These are phyloP conservation scores for Nicotiana tomentosiformis DNA, from an alignment of 257 asterid genomes.

Conservation along the genomic window DNA sequence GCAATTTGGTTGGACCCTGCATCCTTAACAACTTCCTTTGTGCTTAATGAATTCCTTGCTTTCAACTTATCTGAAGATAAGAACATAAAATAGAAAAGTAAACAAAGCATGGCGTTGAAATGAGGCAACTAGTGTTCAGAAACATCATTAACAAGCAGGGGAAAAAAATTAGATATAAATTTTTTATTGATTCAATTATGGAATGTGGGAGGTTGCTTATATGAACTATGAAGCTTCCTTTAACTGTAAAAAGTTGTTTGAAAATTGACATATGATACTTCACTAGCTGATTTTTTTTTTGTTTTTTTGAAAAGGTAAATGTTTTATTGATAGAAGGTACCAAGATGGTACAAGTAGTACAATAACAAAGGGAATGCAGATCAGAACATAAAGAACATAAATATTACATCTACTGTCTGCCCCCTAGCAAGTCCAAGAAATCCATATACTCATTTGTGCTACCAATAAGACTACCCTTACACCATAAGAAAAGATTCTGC, in stretches of 20 bases:
- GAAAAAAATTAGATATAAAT: not conserved
- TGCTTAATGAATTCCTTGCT: slow-evolving; percentile 13
- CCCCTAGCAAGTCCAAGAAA: too few species aligned
- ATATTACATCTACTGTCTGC: too few species aligned
- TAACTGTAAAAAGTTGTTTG: not conserved
- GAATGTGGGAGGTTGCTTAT: not conserved
- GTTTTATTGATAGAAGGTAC: too few species aligned
- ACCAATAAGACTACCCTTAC: too few species aligned
- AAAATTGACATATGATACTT: not conserved
- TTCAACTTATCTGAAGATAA: slow-evolving; percentile 34
- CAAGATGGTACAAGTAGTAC: too few species aligned
- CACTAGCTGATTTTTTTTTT: not conserved
- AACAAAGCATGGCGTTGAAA: not conserved
- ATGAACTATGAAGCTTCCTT: not conserved
- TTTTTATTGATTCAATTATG: not conserved
- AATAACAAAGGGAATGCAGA: too few species aligned
- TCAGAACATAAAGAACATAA: too few species aligned
- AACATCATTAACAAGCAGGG: not conserved
- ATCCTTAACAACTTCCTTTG: slow-evolving; percentile 36
- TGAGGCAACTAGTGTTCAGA: not conserved
- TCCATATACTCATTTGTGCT: too few species aligned
- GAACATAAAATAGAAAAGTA: not conserved
- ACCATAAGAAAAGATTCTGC: too few species aligned
- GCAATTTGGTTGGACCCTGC: slow-evolving; percentile 60
- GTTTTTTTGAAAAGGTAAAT: too few species aligned